These are phyloP conservation scores for Penicillium macrosclerotiorum DNA, from an alignment of 495 filamentous ascomycete species.

Conservation along the genomic window DNA sequence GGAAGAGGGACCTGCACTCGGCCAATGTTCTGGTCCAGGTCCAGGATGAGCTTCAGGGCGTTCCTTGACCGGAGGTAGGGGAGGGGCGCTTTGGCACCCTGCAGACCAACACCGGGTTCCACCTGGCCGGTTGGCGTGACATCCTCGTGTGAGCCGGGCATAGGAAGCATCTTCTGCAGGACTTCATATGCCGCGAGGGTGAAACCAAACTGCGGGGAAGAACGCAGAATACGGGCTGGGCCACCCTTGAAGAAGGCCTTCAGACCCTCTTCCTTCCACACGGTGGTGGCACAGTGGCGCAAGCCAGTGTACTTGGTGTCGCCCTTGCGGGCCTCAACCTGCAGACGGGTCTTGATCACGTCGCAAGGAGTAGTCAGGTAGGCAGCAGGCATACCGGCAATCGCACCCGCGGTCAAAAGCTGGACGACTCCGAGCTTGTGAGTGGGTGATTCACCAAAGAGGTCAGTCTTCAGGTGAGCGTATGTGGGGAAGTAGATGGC, in stretches of 20 bases:
- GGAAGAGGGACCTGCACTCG: constrained; percentile 56
- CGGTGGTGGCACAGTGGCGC: constrained; percentile 79
- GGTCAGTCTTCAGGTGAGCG: constrained; percentile 86
- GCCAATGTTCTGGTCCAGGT: constrained; percentile 90
- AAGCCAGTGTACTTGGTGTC: constrained; percentile 82
- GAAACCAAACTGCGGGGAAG: constrained; percentile 96
- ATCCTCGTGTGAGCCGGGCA: constrained; percentile 64
- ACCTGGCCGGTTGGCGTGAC: constrained; percentile 40
- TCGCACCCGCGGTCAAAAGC: constrained; percentile 90
- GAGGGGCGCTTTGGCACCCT: constrained; percentile 62
- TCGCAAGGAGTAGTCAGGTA: constrained; percentile 97
- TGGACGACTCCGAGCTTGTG: constrained; percentile 91
- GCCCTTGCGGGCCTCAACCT: constrained; percentile 95
- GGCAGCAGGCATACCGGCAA: constrained; percentile 97
- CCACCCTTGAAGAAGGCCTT: constrained; percentile 98
- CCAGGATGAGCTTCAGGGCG: constrained; percentile 94
- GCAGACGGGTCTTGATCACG: constrained; percentile 97
- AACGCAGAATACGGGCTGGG: constrained; percentile 88
- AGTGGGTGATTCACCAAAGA: constrained; percentile 85
- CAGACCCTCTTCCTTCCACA: constrained; percentile 89
- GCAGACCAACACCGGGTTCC: constrained; percentile 56
- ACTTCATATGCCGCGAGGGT: constrained; percentile 94
- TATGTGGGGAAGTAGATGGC: constrained; percentile 99
- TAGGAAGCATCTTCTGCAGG: constrained; percentile 76
- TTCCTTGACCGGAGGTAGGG: constrained; percentile 86